A percentile compares a stretch with the other conserved stretches of the same genome.
Evolutionary conservation across 345 rosid species (phyloP).

Genomic region (Citropsis articulata): DNA sequence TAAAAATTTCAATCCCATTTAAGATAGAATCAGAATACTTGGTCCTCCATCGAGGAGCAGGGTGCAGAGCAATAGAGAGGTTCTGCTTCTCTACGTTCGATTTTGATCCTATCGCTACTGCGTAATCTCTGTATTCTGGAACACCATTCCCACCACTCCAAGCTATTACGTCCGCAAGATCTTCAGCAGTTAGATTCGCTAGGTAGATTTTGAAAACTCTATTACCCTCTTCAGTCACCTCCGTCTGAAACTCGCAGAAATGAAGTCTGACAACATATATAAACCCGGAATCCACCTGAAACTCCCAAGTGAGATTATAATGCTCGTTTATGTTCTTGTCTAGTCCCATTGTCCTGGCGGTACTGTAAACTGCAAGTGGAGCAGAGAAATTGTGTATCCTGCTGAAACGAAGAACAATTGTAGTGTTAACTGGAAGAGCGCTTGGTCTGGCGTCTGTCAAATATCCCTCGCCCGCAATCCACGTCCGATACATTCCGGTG

Average conservation of each 20-base stretch:
- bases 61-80: conserved; percentile 29
- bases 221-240: not conserved
- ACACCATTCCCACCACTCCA: conserved; percentile 15
- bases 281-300: conserved; percentile 35
- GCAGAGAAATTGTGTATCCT: conserved; percentile 27
- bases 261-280: conserved; percentile 46
- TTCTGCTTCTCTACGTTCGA: conserved; percentile 12
- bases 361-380: conserved; percentile 26
- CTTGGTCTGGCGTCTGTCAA: not conserved
- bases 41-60: not conserved
- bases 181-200: conserved; percentile 17
- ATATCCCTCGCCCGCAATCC: conserved; percentile 10
- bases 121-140: conserved; percentile 31
- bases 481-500: conserved; percentile 36
- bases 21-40: conserved; percentile 35
- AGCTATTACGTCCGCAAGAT: conserved; percentile 12
- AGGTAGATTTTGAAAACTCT: conserved; percentile 17
- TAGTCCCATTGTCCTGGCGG: conserved; percentile 34
- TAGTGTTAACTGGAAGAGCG: rapidly evolving
- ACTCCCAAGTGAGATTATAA: conserved; percentile 45
- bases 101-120: conserved; percentile 4
- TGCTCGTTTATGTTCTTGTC: not conserved
- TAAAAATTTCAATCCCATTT: conserved; percentile 56
- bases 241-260: conserved; percentile 36
- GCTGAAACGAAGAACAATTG: not conserved